A percentile compares a stretch with the other conserved stretches of the same genome.
Conservation (phyloP, 192 early-diverging fungal genomes). For the Entomortierella beljakovae region DNA sequence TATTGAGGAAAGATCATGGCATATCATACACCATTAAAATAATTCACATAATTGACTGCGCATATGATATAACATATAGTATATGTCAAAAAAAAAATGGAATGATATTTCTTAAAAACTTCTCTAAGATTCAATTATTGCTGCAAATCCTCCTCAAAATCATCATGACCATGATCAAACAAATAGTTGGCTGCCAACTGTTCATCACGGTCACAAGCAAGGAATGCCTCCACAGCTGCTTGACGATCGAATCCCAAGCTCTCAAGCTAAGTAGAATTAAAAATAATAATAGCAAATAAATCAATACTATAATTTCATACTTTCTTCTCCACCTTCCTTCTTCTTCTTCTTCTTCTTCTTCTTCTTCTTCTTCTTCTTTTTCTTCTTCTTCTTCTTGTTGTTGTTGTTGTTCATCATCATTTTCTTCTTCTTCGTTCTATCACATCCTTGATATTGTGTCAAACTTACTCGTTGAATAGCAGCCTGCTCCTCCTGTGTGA, state of each 20-base stretch:
- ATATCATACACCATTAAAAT: not conserved
- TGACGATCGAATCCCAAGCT: slow-evolving; percentile 89
- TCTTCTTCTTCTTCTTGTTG: too few relatives aligned
- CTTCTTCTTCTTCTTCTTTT: not conserved
- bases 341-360: slow-evolving; percentile 9
- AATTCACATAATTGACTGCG: too few relatives aligned
- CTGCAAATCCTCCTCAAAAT: slow-evolving; percentile 47
- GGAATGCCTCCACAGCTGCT: slow-evolving; percentile 90
- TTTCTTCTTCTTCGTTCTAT: too few relatives aligned
- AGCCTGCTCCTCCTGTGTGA: slow-evolving; percentile 90
- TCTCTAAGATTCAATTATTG: not conserved
- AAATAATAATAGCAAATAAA: not conserved
- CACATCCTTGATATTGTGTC: not conserved
- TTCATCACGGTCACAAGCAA: slow-evolving; percentile 99
- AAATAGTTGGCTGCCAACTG: slow-evolving; percentile 96
- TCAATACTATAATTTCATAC: too few relatives aligned
- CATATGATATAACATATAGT: not conserved
- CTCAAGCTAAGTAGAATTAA: slow-evolving; percentile 67
- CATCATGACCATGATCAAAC: slow-evolving; percentile 83
- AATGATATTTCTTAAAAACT: not conserved
- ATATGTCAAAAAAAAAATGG: not conserved
- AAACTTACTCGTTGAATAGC: slow-evolving; percentile 85
- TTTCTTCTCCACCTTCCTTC: too few relatives aligned
- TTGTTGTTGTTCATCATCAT: too few relatives aligned
- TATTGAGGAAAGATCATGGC: not conserved